Evolutionary conservation across 169 alveolate genomes (phyloP).

Genomic region (Plasmodium cynomolgi): DNA sequence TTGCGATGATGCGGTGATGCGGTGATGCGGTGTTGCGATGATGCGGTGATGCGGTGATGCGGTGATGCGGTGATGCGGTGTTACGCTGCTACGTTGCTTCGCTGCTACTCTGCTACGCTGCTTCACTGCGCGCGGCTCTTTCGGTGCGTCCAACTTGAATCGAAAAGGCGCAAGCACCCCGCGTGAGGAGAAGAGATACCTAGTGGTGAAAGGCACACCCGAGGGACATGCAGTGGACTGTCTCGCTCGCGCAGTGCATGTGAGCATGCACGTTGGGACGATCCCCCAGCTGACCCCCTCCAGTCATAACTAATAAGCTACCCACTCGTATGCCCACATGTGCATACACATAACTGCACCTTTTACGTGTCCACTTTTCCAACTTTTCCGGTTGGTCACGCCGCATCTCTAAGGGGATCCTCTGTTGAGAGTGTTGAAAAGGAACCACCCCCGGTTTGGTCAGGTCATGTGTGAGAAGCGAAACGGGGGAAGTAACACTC

Average conservation of each 20-base stretch:
- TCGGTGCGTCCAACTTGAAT: not conserved
- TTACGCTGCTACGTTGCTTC: too few relatives aligned
- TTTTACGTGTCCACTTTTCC: not conserved
- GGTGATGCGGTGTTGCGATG: too few relatives aligned
- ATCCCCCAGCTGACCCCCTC: not conserved
- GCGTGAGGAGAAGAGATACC: not conserved
- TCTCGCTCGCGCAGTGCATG: too few relatives aligned
- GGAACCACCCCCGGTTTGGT: too few relatives aligned
- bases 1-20: too few relatives aligned
- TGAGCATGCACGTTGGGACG: not conserved
- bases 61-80: too few relatives aligned
- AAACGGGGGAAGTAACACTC: too few relatives aligned
- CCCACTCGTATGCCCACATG: not conserved
- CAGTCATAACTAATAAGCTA: not conserved
- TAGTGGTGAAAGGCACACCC: not conserved
- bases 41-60: too few relatives aligned
- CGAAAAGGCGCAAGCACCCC: not conserved
- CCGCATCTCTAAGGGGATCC: not conserved
- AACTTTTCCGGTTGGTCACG: not conserved
- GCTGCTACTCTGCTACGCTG: not conserved
- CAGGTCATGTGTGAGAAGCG: too few relatives aligned
- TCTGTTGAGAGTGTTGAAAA: not conserved
- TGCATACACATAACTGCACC: not conserved
- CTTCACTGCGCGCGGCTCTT: not conserved
- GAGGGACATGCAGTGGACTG: not conserved